Base-by-base conservation (phyloP, 2,329 filamentous ascomycete species). In the Aschersonia sp. region DNA sequence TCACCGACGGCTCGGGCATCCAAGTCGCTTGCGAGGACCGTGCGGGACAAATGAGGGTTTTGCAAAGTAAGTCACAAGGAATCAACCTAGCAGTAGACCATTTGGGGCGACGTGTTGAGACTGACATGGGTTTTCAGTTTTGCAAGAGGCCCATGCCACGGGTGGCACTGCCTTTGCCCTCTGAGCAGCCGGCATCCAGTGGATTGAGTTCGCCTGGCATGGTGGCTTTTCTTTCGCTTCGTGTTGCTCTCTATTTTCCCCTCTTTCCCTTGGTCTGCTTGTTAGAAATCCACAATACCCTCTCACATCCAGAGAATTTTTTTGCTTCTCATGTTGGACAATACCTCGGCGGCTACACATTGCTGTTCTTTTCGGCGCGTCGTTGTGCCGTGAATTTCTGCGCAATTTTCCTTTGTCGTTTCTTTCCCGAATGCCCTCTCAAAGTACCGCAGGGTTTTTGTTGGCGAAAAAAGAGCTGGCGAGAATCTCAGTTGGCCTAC, bases 21-120 rank as follows among this genome's bases (percentile, higher is more conserved):
- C 79, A 83, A 58, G 64, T 83, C 55, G 79, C 79, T 29, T 83
- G 79, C 53, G 77, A 77, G 60, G 77, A 80, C 59, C 70, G 77
- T 47, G 63, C 68, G 30, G 74, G 77, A 10, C 79, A 83, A 62
- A 59, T 67, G 49, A 69, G 69, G 47, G 66, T 79, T 35, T 59
- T 83, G 47, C 63, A 69, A 45, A 67, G 75, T 79, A 62, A 68
- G 74, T 69, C 44, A 14, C 6, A 14, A 30, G 32, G 6, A 9
- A 14, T 8, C 40, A 7, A 9, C 5, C 40, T 11, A 42, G 40
- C 12, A n/a, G 11, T n/a, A 37, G 8, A 37, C 4, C 12, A 37
- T 37, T 37, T 37, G 35, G 35, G 22, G 22, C 22, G 22, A 37
- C 35, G 12, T 37, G 35, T 8, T 37, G 8, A 37, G 35, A 12